Conservation (phyloP, 352 stramenopile genomes). For the Pythium phragmiticola region DNA sequence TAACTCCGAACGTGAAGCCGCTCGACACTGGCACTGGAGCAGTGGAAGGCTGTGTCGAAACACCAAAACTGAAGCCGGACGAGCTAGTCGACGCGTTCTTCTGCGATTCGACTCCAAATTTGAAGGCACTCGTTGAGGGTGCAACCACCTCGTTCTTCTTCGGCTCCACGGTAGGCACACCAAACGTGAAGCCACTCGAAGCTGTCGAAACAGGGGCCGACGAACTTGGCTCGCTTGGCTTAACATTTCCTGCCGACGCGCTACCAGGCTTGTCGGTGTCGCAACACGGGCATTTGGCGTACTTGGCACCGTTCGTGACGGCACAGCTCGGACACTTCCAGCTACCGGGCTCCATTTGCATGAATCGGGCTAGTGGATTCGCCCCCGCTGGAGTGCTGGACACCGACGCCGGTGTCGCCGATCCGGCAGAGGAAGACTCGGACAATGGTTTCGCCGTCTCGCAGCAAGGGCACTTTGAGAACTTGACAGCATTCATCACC, state of each 20-base stretch:
- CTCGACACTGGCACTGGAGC: neutral
- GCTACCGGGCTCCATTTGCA: conserved; percentile 41
- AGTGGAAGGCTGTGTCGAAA: conserved; percentile 10
- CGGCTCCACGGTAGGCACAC: conserved; percentile 1
- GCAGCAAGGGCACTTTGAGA: conserved; percentile 78
- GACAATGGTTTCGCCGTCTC: conserved; percentile 51
- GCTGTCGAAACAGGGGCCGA: neutral
- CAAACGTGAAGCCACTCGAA: conserved; percentile 22
- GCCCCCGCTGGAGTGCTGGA: neutral
- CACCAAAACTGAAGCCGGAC: conserved; percentile 37
- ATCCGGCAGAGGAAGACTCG: neutral
- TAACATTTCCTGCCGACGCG: neutral
- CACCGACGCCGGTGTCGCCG: neutral
- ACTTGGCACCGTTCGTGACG: conserved; percentile 57
- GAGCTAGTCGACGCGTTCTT: conserved; percentile 2
- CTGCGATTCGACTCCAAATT: conserved; percentile 26
- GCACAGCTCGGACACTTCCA: conserved; percentile 83
- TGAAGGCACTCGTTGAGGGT: conserved; percentile 27
- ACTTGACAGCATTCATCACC: conserved; percentile 58
- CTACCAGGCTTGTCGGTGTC: conserved; percentile 18
- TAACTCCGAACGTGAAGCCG: conserved; percentile 16
- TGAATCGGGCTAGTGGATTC: conserved; percentile 39
- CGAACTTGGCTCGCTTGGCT: neutral
- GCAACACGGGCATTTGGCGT: conserved; percentile 75
- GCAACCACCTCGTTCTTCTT: conserved; percentile 11